These are phyloP conservation scores for Starmerella geochares DNA, from an alignment of 805 yeast species.

Conservation along the genomic window DNA sequence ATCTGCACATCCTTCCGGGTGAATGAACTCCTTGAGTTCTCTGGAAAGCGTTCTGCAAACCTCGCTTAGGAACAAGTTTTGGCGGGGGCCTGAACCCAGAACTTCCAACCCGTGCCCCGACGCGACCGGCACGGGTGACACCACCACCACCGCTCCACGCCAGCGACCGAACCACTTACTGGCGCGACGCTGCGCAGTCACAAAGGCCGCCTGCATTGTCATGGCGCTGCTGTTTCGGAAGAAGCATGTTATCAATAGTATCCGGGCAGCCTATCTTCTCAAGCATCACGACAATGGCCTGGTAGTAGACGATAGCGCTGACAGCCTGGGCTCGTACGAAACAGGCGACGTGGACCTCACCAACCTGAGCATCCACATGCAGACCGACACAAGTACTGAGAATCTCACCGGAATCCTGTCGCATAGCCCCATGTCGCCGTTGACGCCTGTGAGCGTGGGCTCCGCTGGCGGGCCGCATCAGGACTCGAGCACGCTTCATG, in stretches of 20 bases:
- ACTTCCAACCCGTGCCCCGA: not conserved
- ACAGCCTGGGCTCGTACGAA: not conserved
- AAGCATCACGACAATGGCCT: conserved; percentile 15
- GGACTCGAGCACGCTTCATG: not conserved
- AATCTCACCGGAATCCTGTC: conserved; percentile 1
- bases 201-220: not conserved
- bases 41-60: too few relatives aligned
- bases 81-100: too few relatives aligned
- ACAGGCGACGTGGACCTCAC: conserved; percentile 13
- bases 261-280: conserved; percentile 27
- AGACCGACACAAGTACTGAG: conserved; percentile 5
- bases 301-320: conserved; percentile 10
- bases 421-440: not conserved
- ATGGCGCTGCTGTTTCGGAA: conserved; percentile 30
- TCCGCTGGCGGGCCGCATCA: not conserved
- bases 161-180: not conserved
- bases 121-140: not conserved
- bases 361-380: conserved; percentile 1
- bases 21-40: too few relatives aligned
- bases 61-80: too few relatives aligned
- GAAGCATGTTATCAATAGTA: conserved; percentile 29
- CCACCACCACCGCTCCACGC: not conserved
- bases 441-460: conserved; percentile 2
- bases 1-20: too few relatives aligned
- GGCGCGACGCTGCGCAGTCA: not conserved